Conservation (phyloP, 2,329 filamentous ascomycete species). For the Penicillium sp. region DNA sequence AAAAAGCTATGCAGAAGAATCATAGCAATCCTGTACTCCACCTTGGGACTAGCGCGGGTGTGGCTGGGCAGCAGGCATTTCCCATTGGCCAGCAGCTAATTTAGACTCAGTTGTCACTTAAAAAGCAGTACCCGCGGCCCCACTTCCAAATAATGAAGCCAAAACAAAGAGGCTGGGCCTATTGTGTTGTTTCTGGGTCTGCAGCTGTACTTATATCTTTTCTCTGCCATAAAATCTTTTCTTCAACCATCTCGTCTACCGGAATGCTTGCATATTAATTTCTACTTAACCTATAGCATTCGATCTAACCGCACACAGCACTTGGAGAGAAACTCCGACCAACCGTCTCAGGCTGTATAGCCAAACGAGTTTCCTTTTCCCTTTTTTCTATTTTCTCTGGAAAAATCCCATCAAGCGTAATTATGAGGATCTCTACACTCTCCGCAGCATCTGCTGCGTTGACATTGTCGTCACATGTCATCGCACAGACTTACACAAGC, state of each 20-base stretch:
- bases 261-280: background rate
- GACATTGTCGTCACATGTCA: slow-evolving; percentile 23
- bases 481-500: slow-evolving; percentile 42
- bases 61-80: background rate
- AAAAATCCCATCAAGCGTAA: slow-evolving; percentile 5
- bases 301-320: background rate
- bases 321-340: background rate
- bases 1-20: background rate
- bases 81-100: background rate
- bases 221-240: background rate
- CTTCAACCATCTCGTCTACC: background rate
- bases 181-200: background rate
- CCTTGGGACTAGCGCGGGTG: background rate
- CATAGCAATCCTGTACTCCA: background rate
- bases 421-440: slow-evolving; percentile 30
- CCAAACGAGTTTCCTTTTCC: background rate
- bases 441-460: slow-evolving; percentile 26
- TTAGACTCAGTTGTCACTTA: background rate
- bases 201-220: background rate
- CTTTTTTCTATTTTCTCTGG: background rate
- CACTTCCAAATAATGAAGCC: background rate
- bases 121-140: background rate
- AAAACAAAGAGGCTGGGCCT: slow-evolving; percentile 6
- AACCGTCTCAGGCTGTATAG: slow-evolving; percentile 3
- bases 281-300: background rate